Conservation (phyloP, 768 basidiomycete genomes). For the Dacryopinax spathularia region DNA sequence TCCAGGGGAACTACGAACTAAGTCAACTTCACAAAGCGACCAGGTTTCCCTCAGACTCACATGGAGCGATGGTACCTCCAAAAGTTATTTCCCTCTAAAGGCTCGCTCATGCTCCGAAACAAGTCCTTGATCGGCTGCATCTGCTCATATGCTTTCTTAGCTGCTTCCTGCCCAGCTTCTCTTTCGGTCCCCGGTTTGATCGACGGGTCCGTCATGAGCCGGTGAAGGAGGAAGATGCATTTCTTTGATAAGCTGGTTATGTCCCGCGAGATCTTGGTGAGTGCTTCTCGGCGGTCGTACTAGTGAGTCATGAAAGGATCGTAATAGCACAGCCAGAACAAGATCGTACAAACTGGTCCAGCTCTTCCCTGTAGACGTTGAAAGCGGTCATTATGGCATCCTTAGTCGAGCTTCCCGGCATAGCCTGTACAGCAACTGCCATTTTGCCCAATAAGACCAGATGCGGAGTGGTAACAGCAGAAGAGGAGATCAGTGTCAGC, state of each 20-base stretch:
- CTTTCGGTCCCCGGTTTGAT: neutral
- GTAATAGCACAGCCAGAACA: neutral
- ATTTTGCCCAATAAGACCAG: neutral
- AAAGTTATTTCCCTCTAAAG: constrained; percentile 53
- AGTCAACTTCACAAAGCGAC: constrained; percentile 15
- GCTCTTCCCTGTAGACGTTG: constrained; percentile 47
- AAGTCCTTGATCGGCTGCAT: constrained; percentile 50
- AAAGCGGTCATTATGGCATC: constrained; percentile 30
- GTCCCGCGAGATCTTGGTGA: constrained; percentile 57
- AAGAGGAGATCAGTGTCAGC: neutral
- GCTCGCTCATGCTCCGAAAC: constrained; percentile 46
- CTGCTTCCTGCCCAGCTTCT: constrained; percentile 31
- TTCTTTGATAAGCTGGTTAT: constrained; percentile 79
- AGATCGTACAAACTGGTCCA: constrained; percentile 38
- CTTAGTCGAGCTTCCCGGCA: neutral
- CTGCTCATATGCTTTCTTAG: constrained; percentile 40
- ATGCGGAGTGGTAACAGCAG: neutral
- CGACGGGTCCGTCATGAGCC: constrained; percentile 40
- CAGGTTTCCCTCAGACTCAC: constrained; percentile 27
- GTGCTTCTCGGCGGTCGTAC: constrained; percentile 75
- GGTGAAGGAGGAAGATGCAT: constrained; percentile 83
- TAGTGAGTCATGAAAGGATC: constrained; percentile 23
- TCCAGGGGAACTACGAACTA: constrained; percentile 30
- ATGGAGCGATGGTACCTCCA: constrained; percentile 50
- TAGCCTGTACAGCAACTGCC: neutral